Evolutionary conservation across 306 rosid genomes (phyloP), one percentile per base, ranked within the genome.

Genomic region (Quercus gilva): DNA sequence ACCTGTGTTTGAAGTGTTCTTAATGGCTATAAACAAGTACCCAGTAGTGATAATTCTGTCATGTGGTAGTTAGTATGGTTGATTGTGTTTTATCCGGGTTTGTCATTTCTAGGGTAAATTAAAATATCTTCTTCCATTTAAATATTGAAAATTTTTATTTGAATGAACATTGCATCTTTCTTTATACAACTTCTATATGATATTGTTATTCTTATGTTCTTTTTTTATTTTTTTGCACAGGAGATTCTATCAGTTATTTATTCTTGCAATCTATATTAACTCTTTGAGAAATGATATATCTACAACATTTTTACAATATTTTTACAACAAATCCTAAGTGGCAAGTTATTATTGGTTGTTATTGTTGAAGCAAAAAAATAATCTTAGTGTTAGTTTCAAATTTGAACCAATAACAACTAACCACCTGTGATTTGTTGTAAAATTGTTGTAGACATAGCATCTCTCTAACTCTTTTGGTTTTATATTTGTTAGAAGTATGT

Each of bases 401-500:
- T n/a, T n/a, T n/a, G n/a, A n/a, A n/a, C n/a, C n/a, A n/a, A n/a
- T n/a, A n/a, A n/a, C n/a, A n/a, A n/a, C n/a, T n/a, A n/a, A n/a
- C n/a, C n/a, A n/a, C n/a, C n/a, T n/a, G n/a, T n/a, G n/a, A n/a
- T n/a, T n/a, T n/a, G n/a, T n/a, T n/a, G n/a, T n/a, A n/a, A n/a
- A n/a, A n/a, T n/a, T n/a, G n/a, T n/a, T n/a, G n/a, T n/a, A n/a
- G n/a, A n/a, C n/a, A n/a, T n/a, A n/a, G n/a, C n/a, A n/a, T n/a
- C n/a, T n/a, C n/a, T n/a, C n/a, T 41, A 56, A 33, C 70, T 87
- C 2, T 60, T 25, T 53, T 84, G 56, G 61, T 56, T 69, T 76
- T 81, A 19, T 56, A 31, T 71, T 74, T 82, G 45, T 56, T 37
- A 37, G 45, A 8, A 37, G 45, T 37, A 41, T 8, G 45, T 41